A percentile compares a stretch with the other conserved stretches of the same genome.
Evolutionary conservation across 768 basidiomycete genomes (phyloP).

Genomic region (Leucosporidium scottii): DNA sequence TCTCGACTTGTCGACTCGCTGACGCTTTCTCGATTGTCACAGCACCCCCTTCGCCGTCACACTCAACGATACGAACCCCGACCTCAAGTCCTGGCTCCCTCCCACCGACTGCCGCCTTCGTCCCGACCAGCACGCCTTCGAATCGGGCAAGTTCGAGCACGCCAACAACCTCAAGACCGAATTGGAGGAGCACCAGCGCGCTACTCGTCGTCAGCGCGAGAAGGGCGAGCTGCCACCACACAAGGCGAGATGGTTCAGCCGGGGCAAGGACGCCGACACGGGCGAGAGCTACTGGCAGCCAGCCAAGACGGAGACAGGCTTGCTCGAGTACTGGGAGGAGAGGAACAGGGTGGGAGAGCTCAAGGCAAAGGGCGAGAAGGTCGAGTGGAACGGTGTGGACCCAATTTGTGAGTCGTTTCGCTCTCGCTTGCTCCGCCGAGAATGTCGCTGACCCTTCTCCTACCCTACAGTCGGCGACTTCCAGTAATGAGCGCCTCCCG

Average conservation of each 20-base stretch:
- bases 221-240: slow-evolving; percentile 65
- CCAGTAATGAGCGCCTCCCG: too few relatives aligned
- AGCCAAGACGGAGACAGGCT: slow-evolving; percentile 47
- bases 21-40: not conserved
- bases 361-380: slow-evolving; percentile 39
- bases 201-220: slow-evolving; percentile 65
- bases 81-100: slow-evolving; percentile 63
- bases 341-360: slow-evolving; percentile 58
- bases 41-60: slow-evolving; percentile 83
- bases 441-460: not conserved
- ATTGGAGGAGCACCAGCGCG: slow-evolving; percentile 78
- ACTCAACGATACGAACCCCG: slow-evolving; percentile 74
- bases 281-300: slow-evolving; percentile 85
- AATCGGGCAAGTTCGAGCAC: slow-evolving; percentile 73
- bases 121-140: slow-evolving; percentile 91
- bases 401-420: slow-evolving; percentile 49
- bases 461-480: too few relatives aligned
- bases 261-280: slow-evolving; percentile 76
- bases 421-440: not conserved
- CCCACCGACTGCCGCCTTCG: slow-evolving; percentile 89
- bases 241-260: slow-evolving; percentile 76
- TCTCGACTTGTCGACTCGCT: not conserved
- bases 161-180: slow-evolving; percentile 70
- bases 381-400: slow-evolving; percentile 64
- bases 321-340: slow-evolving; percentile 65